Conservation (phyloP, 495 filamentous ascomycete species). For the Penicillium tannophilum region DNA sequence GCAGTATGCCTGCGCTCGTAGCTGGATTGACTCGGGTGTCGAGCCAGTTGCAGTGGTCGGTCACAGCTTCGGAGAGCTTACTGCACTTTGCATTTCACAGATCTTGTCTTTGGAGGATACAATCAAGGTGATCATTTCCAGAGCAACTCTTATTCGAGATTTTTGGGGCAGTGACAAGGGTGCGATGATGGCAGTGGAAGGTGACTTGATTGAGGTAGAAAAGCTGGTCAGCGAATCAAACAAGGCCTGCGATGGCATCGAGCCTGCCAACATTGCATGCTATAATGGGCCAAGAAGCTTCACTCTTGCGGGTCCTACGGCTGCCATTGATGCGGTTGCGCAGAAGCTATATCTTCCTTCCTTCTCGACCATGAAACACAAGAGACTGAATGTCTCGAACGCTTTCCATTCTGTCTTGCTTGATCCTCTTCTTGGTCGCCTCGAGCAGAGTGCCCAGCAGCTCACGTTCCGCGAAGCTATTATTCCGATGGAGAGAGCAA, state of each 20-base stretch:
- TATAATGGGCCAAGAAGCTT: slow-evolving; percentile 52
- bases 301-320: slow-evolving; percentile 45
- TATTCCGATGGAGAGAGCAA: slow-evolving; percentile 36
- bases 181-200: slow-evolving; percentile 53
- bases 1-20: slow-evolving; percentile 50
- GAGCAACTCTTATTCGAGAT: slow-evolving; percentile 46
- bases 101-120: slow-evolving; percentile 34
- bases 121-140: slow-evolving; percentile 42
- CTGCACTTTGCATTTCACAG: slow-evolving; percentile 43
- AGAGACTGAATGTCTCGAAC: slow-evolving; percentile 46
- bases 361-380: not conserved
- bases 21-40: slow-evolving; percentile 50
- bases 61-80: slow-evolving; percentile 55
- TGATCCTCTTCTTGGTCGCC: slow-evolving; percentile 35
- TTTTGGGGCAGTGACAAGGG: slow-evolving; percentile 52
- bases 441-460: slow-evolving; percentile 26
- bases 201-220: slow-evolving; percentile 22
- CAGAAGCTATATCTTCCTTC: not conserved
- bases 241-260: not conserved
- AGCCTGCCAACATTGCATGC: slow-evolving; percentile 42
- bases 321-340: slow-evolving; percentile 30
- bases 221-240: slow-evolving; percentile 4
- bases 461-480: slow-evolving; percentile 31
- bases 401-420: slow-evolving; percentile 55
- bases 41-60: slow-evolving; percentile 41